A percentile compares a stretch with the other conserved stretches of the same genome.
Conservation (phyloP, 495 filamentous ascomycete species). For the Penicillium verhagenii region DNA sequence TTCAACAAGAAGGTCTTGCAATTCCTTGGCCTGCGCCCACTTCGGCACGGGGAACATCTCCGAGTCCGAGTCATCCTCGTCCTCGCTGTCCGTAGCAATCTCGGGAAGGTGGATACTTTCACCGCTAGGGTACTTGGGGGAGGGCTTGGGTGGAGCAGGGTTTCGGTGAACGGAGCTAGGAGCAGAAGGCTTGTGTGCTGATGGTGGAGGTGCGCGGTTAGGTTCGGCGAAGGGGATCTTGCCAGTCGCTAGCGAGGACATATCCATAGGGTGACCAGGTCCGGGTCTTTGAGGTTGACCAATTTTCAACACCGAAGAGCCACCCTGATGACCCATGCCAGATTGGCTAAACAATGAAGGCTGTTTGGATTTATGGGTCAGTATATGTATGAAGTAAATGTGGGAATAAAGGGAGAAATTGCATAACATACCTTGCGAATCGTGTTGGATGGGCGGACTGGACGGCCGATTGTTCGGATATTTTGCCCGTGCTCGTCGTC, state of each 20-base stretch:
- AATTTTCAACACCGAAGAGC: constrained; percentile 39
- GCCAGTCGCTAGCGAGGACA: constrained; percentile 79
- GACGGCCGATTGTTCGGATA: constrained; percentile 69
- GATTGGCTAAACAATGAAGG: constrained; percentile 62
- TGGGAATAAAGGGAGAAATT: not conserved
- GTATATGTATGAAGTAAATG: not conserved
- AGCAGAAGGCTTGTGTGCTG: constrained; percentile 58
- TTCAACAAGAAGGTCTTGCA: constrained; percentile 62
- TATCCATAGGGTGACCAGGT: constrained; percentile 66
- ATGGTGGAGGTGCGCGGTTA: constrained; percentile 42
- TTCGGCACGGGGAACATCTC: constrained; percentile 61
- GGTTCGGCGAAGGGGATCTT: constrained; percentile 85
- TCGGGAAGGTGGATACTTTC: constrained; percentile 85
- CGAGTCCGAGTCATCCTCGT: constrained; percentile 65
- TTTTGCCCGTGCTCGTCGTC: constrained; percentile 53
- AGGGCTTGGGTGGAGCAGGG: constrained; percentile 59
- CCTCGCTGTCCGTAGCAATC: constrained; percentile 83
- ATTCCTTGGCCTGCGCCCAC: constrained; percentile 83
- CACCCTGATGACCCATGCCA: constrained; percentile 44
- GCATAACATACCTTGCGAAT: constrained; percentile 75
- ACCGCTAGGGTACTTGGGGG: constrained; percentile 75
- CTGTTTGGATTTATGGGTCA: constrained; percentile 14
- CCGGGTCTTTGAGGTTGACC: constrained; percentile 58
- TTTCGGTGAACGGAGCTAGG: constrained; percentile 38
- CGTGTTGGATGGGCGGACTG: constrained; percentile 70